These are phyloP conservation scores for Bauhinia variegata DNA, from an alignment of 306 rosid genomes.

Conservation along the genomic window DNA sequence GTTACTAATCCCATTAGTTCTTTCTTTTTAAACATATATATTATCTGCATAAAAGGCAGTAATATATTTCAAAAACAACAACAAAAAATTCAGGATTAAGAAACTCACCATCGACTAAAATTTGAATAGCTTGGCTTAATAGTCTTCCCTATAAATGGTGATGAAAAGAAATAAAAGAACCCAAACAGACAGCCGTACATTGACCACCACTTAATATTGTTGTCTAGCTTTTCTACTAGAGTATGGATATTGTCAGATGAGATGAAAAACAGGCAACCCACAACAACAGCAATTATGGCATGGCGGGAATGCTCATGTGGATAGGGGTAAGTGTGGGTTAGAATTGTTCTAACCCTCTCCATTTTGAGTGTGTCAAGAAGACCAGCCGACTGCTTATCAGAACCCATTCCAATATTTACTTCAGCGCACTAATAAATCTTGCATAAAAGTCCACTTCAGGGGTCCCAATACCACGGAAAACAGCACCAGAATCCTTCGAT, in stretches of 20 bases:
- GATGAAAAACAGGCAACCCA: conserved; percentile 93
- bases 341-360: conserved; percentile 91
- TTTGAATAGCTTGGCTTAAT: conserved; percentile 96
- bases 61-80: not conserved
- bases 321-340: conserved; percentile 82
- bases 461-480: conserved; percentile 32
- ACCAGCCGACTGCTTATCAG: conserved; percentile 57
- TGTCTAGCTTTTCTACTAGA: conserved; percentile 90
- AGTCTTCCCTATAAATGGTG: conserved; percentile 96
- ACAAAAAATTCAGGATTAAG: not conserved
- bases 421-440: conserved; percentile 23
- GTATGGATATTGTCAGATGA: conserved; percentile 94
- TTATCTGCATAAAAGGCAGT: not conserved
- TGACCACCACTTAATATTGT: conserved; percentile 96
- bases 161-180: conserved; percentile 96
- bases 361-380: conserved; percentile 77
- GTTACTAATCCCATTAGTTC: conserved; percentile 28
- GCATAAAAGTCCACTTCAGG: conserved; percentile 35
- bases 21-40: not conserved
- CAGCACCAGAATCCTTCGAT: conserved; percentile 46
- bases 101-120: conserved; percentile 94
- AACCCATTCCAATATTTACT: conserved; percentile 49
- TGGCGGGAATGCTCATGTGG: conserved; percentile 99
- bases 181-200: conserved; percentile 87
- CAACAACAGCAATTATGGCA: conserved; percentile 89